Percentiles rank a stretch among this genome's conserved stretches.
Evolutionary conservation across 2,329 filamentous ascomycete species (phyloP).

Genomic region (Monosporascus sp.): DNA sequence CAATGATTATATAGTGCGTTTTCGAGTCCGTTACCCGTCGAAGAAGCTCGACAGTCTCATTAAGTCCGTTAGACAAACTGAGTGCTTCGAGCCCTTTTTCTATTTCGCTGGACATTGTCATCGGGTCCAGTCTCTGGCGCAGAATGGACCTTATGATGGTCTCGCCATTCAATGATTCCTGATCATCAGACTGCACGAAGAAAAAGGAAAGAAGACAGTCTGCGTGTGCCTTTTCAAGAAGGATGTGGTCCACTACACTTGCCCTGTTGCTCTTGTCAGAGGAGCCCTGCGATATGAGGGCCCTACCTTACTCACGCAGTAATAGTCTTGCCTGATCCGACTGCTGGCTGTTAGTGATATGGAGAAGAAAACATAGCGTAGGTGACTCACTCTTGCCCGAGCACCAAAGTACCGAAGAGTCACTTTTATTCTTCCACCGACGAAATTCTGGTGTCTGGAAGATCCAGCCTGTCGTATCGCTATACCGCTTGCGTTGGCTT

Average conservation of each 20-base stretch:
- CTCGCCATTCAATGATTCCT: constrained; percentile 11
- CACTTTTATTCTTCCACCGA: constrained; percentile 16
- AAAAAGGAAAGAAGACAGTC: constrained; percentile 16
- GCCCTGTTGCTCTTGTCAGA: constrained; percentile 5
- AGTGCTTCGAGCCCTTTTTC: constrained; percentile 1
- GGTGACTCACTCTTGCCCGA: constrained; percentile 24
- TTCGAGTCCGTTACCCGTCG: constrained; percentile 1
- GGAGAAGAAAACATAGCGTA: background rate
- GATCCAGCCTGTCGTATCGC: constrained; percentile 17
- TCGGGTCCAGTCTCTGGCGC: constrained; percentile 11
- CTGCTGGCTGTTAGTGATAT: constrained; percentile 4
- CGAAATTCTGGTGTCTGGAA: background rate
- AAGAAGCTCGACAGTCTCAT: constrained; percentile 1
- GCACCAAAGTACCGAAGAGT: constrained; percentile 19
- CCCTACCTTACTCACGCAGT: constrained; percentile 2
- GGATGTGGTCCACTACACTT: constrained; percentile 13
- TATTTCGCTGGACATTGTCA: constrained; percentile 5
- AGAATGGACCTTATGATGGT: constrained; percentile 17
- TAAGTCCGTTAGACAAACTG: background rate
- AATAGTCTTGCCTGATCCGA: constrained; percentile 25
- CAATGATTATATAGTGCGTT: constrained; percentile 18
- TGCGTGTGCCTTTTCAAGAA: constrained; percentile 1
- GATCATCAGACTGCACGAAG: constrained; percentile 17
- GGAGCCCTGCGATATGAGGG: no score
- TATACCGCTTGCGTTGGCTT: constrained; percentile 20